Evolutionary conservation across 192 early-diverging fungal genomes (phyloP).

Genomic region (Backusella morwellensis): DNA sequence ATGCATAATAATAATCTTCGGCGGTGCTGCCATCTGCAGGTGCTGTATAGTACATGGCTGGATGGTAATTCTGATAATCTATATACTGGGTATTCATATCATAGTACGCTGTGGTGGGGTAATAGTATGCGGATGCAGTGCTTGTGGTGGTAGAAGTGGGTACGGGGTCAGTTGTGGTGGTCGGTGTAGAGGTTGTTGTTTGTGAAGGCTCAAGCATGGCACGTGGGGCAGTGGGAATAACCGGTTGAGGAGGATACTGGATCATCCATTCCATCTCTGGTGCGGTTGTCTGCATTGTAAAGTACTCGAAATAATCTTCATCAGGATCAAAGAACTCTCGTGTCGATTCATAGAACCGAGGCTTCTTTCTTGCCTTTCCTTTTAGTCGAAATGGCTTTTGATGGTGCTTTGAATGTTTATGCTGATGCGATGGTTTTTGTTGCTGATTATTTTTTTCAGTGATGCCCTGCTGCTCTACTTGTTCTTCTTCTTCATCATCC

Average conservation of each 20-base stretch:
- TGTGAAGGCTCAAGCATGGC: constrained; percentile 19
- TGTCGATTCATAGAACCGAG: constrained; percentile 15
- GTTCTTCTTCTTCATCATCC: background rate
- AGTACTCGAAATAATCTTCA: constrained; percentile 32
- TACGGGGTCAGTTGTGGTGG: background rate
- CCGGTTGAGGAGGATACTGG: constrained; percentile 9
- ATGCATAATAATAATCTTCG: constrained; percentile 13
- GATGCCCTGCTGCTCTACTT: background rate
- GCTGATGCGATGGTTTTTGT: background rate
- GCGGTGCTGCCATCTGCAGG: background rate
- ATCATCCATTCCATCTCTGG: constrained; percentile 15
- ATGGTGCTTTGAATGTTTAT: background rate
- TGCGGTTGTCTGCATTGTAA: constrained; percentile 7
- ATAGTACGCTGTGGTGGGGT: background rate
- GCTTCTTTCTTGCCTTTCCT: background rate
- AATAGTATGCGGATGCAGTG: background rate
- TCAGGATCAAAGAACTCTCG: constrained; percentile 32
- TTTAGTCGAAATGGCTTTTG: background rate
- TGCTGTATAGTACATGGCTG: background rate
- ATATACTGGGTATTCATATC: constrained; percentile 11
- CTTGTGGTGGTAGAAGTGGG: background rate
- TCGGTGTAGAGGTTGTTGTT: background rate
- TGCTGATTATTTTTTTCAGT: background rate
- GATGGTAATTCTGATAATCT: background rate
- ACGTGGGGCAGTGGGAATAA: constrained; percentile 29